Percentiles rank a stretch among this genome's conserved stretches.
phyloP scores from a whole-genome alignment of 2,329 filamentous ascomycete species.

The Xylariaceae sp. region DNA sequence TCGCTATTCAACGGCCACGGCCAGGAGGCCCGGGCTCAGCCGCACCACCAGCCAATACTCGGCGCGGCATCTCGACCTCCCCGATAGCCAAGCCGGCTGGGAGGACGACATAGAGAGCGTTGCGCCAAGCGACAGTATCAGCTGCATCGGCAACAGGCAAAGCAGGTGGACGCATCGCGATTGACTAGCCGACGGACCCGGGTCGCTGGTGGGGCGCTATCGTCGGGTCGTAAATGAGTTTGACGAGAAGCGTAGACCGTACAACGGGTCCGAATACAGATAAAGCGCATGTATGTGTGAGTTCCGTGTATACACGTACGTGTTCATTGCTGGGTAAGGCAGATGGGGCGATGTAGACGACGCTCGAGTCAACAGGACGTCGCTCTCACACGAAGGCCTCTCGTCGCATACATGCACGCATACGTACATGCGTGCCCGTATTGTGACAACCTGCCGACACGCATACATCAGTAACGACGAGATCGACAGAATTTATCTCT shows the following conservation, averaged over 20 bases:
- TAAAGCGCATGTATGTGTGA: not conserved
- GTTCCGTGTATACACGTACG: not conserved
- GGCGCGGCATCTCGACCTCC: conserved; percentile 43
- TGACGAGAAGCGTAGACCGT: conserved; percentile 17
- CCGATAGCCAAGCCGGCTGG: conserved; percentile 45
- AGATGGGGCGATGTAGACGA: not conserved
- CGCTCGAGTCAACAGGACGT: not conserved
- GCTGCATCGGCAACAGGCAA: conserved; percentile 55
- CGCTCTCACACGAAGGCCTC: conserved; percentile 25
- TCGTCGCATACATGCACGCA: conserved; percentile 15
- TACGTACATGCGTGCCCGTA: not conserved
- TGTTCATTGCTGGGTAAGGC: not conserved
- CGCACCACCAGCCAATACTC: conserved; percentile 32
- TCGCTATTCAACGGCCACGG: conserved; percentile 14
- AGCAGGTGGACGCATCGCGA: conserved; percentile 18
- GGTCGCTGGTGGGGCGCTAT: conserved; percentile 18
- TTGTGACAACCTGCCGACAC: not conserved
- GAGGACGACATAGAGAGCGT: conserved; percentile 57
- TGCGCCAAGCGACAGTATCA: conserved; percentile 64
- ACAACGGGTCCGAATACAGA: conserved; percentile 16
- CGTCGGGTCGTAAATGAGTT: conserved; percentile 23
- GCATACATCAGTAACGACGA: not conserved
- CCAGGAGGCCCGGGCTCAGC: conserved; percentile 13
- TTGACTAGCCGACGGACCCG: conserved; percentile 4
- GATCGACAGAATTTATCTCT: not conserved